Evolutionary conservation across 495 filamentous ascomycete species (phyloP).

Genomic region (Penicillium macrosclerotiorum): DNA sequence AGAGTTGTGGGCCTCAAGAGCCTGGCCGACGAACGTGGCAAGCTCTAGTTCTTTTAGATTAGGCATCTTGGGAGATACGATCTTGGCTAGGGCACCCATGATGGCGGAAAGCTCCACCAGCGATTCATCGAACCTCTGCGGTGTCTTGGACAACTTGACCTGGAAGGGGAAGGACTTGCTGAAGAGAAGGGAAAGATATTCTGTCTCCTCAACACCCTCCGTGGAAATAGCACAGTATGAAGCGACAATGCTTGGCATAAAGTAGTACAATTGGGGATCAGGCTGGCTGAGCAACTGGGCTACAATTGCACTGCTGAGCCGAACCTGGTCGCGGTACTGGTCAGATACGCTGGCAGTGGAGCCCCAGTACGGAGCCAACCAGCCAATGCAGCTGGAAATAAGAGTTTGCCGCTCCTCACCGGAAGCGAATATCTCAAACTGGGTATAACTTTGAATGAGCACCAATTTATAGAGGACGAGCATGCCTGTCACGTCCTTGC

Average conservation of each 20-base stretch:
- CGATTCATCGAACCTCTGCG: constrained; percentile 77
- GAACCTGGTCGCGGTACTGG: constrained; percentile 90
- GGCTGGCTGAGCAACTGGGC: constrained; percentile 76
- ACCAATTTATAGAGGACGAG: constrained; percentile 92
- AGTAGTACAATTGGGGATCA: constrained; percentile 77
- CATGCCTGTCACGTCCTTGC: constrained; percentile 83
- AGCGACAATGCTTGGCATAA: constrained; percentile 85
- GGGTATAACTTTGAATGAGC: constrained; percentile 85
- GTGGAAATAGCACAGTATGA: constrained; percentile 79
- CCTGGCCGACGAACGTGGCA: constrained; percentile 67
- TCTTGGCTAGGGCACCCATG: constrained; percentile 74
- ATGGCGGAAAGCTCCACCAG: constrained; percentile 87
- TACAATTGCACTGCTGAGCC: constrained; percentile 86
- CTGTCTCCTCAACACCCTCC: constrained; percentile 60
- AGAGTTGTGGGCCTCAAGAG: constrained; percentile 76
- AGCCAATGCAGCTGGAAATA: constrained; percentile 78
- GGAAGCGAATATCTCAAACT: constrained; percentile 72
- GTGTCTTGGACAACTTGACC: constrained; percentile 59
- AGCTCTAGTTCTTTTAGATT: constrained; percentile 75
- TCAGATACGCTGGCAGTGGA: constrained; percentile 66
- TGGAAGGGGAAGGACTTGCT: constrained; percentile 90
- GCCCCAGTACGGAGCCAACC: constrained; percentile 96
- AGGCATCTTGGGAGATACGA: constrained; percentile 47
- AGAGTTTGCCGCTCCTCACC: constrained; percentile 70
- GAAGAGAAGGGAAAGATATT: constrained; percentile 79